Conservation (phyloP, 139 green algal genomes). For the Helicosporidium sp. region DNA sequence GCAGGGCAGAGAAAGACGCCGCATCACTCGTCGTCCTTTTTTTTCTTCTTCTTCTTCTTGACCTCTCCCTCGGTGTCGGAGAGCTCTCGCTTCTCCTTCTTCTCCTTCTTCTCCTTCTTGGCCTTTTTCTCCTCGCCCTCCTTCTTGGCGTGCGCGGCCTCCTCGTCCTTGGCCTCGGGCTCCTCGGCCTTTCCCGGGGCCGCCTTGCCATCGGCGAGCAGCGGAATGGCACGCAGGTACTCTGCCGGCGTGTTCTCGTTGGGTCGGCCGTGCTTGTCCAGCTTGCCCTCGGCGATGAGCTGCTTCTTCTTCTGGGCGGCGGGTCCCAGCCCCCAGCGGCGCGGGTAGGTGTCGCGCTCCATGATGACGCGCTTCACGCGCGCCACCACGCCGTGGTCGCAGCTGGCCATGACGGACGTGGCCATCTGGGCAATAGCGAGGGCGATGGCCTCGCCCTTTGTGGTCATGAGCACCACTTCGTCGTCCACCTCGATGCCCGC, state of each 20-base stretch:
- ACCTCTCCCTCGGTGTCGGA: slow-evolving; percentile 5
- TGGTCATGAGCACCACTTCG: slow-evolving; percentile 95
- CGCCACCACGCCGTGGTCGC: slow-evolving; percentile 84
- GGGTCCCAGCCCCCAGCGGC: slow-evolving; percentile 80
- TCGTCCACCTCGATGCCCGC: slow-evolving; percentile 77
- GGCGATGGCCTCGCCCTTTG: slow-evolving; percentile 94
- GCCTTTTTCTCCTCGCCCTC: slow-evolving; percentile 7
- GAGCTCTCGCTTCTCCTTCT: slow-evolving; percentile 24
- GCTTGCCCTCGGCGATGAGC: slow-evolving; percentile 79
- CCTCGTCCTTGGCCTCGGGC: background rate
- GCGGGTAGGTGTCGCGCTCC: slow-evolving; percentile 97
- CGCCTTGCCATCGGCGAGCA: slow-evolving; percentile 7
- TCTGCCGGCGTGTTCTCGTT: slow-evolving; percentile 86
- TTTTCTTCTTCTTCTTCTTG: slow-evolving; percentile 38
- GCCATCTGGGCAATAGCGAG: slow-evolving; percentile 92
- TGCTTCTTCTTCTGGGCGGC: slow-evolving; percentile 91
- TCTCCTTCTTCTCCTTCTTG: slow-evolving; percentile 23
- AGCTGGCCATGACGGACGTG: slow-evolving; percentile 78
- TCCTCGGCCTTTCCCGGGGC: background rate
- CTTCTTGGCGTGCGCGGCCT: slow-evolving; percentile 5
- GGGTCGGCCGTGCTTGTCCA: slow-evolving; percentile 88
- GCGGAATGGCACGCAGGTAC: slow-evolving; percentile 59
- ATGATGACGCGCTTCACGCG: slow-evolving; percentile 97
- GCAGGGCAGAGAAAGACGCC: background rate
- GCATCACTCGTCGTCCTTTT: slow-evolving; percentile 10